phyloP scores from a whole-genome alignment of 306 rosid species.

The Cicer bijugum region DNA sequence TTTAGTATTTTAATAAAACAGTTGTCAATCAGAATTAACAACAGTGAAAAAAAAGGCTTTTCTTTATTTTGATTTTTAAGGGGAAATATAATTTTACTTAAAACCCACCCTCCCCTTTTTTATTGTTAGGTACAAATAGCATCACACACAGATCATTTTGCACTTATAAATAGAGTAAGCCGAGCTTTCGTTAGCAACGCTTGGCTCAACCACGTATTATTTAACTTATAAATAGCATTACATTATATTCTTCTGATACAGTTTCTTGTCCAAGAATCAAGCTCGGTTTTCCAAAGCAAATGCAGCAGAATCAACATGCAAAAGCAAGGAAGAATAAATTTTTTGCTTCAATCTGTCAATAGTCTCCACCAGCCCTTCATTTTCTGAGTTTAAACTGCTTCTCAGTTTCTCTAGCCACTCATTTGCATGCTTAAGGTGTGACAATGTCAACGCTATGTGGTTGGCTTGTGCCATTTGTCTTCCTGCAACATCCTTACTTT shows the following conservation, averaged over 20 bases:
- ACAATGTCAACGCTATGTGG: conserved; percentile 70
- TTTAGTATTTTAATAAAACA: neutral
- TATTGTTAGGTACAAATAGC: conserved; percentile 26
- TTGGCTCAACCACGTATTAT: conserved; percentile 47
- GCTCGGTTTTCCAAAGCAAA: conserved; percentile 72
- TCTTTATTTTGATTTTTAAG: neutral
- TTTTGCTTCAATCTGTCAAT: conserved; percentile 74
- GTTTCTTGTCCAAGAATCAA: conserved; percentile 47
- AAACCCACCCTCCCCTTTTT: neutral
- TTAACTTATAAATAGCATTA: conserved; percentile 44
- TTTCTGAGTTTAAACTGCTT: conserved; percentile 51
- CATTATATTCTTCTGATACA: conserved; percentile 1
- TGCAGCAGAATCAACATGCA: conserved; percentile 81
- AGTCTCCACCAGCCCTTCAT: conserved; percentile 53
- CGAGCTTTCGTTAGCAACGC: conserved; percentile 5
- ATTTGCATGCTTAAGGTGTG: conserved; percentile 85
- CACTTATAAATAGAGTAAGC: conserved; percentile 14
- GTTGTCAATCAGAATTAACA: neutral
- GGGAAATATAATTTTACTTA: conserved; percentile 1
- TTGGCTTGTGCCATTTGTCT: conserved; percentile 60
- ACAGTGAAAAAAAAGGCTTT: too few relatives aligned
- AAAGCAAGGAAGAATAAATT: conserved; percentile 74
- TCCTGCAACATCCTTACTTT: conserved; percentile 58
- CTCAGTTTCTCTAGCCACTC: conserved; percentile 84
- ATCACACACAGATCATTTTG: conserved; percentile 36